Evolutionary conservation across 192 early-diverging fungal genomes (phyloP).

Genomic region (Coemansia sp.): DNA sequence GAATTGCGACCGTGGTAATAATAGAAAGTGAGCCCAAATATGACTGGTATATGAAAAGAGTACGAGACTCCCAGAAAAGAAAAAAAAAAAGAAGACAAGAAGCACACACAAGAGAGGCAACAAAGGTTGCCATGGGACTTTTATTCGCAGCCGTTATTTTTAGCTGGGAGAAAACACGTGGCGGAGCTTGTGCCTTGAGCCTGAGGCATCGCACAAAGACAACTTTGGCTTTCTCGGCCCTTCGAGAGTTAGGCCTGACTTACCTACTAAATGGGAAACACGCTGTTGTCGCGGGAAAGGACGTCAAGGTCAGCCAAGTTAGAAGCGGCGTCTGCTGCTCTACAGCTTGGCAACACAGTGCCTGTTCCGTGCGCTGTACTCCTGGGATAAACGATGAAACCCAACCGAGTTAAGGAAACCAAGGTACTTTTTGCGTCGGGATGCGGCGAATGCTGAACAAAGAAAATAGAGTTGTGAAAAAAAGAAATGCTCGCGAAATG

Average conservation of each 20-base stretch:
- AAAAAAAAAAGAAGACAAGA: neutral
- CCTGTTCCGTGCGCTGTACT: neutral
- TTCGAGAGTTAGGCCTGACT: neutral
- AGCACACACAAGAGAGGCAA: constrained; percentile 1
- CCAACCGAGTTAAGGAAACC: neutral
- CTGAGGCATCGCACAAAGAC: neutral
- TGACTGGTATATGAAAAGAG: neutral
- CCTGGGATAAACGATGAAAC: neutral
- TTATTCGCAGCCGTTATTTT: neutral
- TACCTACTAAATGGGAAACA: neutral
- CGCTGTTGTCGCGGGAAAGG: neutral
- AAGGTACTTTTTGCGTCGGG: neutral
- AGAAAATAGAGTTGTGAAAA: neutral
- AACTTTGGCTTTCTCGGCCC: neutral
- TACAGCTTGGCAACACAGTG: neutral
- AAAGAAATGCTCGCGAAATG: neutral
- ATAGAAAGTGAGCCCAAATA: neutral
- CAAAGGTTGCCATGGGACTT: neutral
- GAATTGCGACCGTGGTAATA: neutral
- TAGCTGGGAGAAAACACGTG: constrained; percentile 1
- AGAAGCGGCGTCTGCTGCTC: neutral
- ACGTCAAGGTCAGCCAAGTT: neutral
- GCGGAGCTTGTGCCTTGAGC: constrained; percentile 1
- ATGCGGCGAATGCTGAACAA: neutral
- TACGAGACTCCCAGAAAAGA: neutral